Base-by-base conservation (phyloP, 78 protist genomes). In the Creolimax fragrantissima region DNA sequence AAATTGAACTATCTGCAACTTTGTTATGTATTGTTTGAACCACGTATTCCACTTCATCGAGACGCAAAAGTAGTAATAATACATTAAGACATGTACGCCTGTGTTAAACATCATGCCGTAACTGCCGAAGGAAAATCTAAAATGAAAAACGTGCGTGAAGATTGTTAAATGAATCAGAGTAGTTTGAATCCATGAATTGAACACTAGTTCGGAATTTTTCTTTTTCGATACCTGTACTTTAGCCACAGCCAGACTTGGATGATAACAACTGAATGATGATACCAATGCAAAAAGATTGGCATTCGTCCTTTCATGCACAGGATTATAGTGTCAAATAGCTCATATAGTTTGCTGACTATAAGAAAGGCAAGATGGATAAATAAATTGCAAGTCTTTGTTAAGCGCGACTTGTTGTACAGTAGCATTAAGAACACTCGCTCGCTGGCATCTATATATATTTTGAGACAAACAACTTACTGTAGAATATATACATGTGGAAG, bases 171-270 rank as follows among this genome's bases (percentile, higher is more conserved):
- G n/a, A n/a, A n/a, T n/a, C n/a, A n/a, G n/a, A n/a, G n/a, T n/a
- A n/a, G n/a, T n/a, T n/a, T n/a, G n/a, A n/a, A n/a, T n/a, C n/a
- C n/a, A n/a, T n/a, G n/a, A n/a, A n/a, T n/a, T n/a, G n/a, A n/a
- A n/a, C n/a, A n/a, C n/a, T n/a, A n/a, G n/a, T n/a, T n/a, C n/a
- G n/a, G n/a, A n/a, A n/a, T n/a, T n/a, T n/a, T n/a, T n/a, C n/a
- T n/a, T n/a, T n/a, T n/a, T n/a, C n/a, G n/a, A 58, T 58, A 58
- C 74, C 92, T 85, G 43, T 3, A 2, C 45, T 90, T 84, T 44
- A 94, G 85, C 96, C 96, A 94, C 35, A 91, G 66, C 96, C 96
- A 94, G 86, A 92, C 94, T 90, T 92, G 92, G 41, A 89, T 44
- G 2, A 94, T 93, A 43, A 94, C 95, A 47, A 94, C 84, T 39